A percentile compares a stretch with the other conserved stretches of the same genome.
Conservation (phyloP, 352 stramenopile species). For the Pythium coloratum region DNA sequence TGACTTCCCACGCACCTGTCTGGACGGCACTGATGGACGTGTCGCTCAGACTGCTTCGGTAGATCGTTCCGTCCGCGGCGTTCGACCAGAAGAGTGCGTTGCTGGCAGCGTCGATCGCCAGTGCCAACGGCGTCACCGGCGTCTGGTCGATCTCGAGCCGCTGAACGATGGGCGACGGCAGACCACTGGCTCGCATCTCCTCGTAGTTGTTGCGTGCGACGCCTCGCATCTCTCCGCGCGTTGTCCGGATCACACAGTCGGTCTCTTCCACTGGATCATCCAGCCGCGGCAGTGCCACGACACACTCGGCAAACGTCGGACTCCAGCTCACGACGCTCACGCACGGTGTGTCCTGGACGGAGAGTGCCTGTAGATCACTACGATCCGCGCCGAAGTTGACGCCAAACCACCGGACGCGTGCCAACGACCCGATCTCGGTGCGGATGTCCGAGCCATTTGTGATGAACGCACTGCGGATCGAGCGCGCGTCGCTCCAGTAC, state of each 20-base stretch:
- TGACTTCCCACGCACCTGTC: slow-evolving; percentile 48
- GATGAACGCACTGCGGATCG: slow-evolving; percentile 32
- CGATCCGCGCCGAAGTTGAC: slow-evolving; percentile 46
- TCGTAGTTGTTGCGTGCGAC: slow-evolving; percentile 37
- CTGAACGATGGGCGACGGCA: slow-evolving; percentile 52
- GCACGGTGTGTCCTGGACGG: slow-evolving; percentile 41
- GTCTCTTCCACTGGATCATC: slow-evolving; percentile 18
- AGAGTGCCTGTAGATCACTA: slow-evolving; percentile 38
- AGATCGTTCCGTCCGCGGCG: slow-evolving; percentile 59
- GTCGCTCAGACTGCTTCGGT: slow-evolving; percentile 50
- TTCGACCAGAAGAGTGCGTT: slow-evolving; percentile 77
- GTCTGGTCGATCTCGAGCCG: slow-evolving; percentile 38
- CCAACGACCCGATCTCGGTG: slow-evolving; percentile 38
- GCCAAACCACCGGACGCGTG: slow-evolving; percentile 48
- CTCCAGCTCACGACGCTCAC: slow-evolving; percentile 46
- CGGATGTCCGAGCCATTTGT: slow-evolving; percentile 20
- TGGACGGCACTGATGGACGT: slow-evolving; percentile 46
- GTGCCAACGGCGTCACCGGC: slow-evolving; percentile 45
- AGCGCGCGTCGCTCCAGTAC: slow-evolving; percentile 62
- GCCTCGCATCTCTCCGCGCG: slow-evolving; percentile 47
- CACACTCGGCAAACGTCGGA: slow-evolving; percentile 48
- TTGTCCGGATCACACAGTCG: slow-evolving; percentile 59
- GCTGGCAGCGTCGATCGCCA: slow-evolving; percentile 34
- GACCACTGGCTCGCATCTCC: slow-evolving; percentile 52
- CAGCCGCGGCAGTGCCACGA: slow-evolving; percentile 42